These are phyloP conservation scores for Helichrysum umbraculigerum DNA, from an alignment of 129 eudicot genomes.

Conservation along the genomic window DNA sequence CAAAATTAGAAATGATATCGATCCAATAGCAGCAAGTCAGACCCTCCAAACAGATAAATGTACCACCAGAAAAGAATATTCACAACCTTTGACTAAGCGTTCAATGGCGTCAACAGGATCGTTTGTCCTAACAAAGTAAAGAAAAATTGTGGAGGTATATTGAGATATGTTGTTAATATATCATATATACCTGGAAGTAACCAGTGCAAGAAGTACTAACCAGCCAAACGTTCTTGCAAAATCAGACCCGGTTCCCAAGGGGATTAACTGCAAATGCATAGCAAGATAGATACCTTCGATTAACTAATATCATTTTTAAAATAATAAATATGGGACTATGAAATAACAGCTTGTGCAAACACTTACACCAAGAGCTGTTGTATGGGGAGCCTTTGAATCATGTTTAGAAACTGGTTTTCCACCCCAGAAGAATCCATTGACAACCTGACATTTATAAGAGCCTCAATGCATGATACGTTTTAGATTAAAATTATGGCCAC, in stretches of 20 bases:
- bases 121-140: constrained; percentile 60
- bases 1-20: constrained; percentile 10
- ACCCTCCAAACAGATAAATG: constrained; percentile 13
- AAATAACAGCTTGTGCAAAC: constrained; percentile 7
- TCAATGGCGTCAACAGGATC: constrained; percentile 83
- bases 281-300: background rate
- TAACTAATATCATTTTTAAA: constrained; percentile 11
- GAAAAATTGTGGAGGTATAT: constrained; percentile 23
- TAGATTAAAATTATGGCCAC: constrained; percentile 1
- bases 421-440: constrained; percentile 91
- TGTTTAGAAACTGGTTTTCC: constrained; percentile 68
- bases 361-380: constrained; percentile 94
- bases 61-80: constrained; percentile 25
- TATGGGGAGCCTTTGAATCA: constrained; percentile 46
- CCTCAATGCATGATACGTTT: constrained; percentile 7
- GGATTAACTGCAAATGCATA: constrained; percentile 61
- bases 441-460: constrained; percentile 57
- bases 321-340: background rate
- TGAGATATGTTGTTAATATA: constrained; percentile 7
- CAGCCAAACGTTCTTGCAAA: constrained; percentile 95
- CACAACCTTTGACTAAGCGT: constrained; percentile 83
- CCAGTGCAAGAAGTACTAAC: constrained; percentile 45
- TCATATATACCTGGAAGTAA: constrained; percentile 20
- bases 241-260: constrained; percentile 96
- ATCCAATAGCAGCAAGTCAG: constrained; percentile 17